These are phyloP conservation scores for Solanum piurae DNA, from an alignment of 257 asterid species.

Conservation along the genomic window DNA sequence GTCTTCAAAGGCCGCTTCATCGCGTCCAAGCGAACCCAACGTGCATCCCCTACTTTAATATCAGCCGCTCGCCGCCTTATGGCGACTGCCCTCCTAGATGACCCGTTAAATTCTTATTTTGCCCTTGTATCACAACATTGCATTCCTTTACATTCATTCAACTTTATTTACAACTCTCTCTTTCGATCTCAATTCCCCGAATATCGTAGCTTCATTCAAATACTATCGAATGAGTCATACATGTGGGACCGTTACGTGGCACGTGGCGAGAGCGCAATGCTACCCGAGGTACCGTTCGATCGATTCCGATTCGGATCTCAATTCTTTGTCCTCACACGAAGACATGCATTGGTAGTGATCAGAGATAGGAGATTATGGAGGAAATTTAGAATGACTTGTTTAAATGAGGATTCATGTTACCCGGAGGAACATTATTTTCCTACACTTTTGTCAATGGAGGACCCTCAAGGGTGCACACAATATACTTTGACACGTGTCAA, in stretches of 20 bases:
- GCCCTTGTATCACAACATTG: slow-evolving; percentile 62
- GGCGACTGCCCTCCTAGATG: slow-evolving; percentile 64
- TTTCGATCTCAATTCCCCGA: neutral
- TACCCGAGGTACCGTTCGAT: slow-evolving; percentile 50
- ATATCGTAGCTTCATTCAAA: slow-evolving; percentile 56
- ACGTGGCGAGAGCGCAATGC: slow-evolving; percentile 44
- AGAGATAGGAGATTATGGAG: slow-evolving; percentile 55
- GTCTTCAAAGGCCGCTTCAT: slow-evolving; percentile 42
- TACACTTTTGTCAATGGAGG: slow-evolving; percentile 69
- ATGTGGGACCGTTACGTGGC: slow-evolving; percentile 46
- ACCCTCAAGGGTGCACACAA: slow-evolving; percentile 46
- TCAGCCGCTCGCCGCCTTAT: slow-evolving; percentile 76
- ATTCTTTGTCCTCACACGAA: slow-evolving; percentile 49
- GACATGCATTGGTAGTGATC: slow-evolving; percentile 42
- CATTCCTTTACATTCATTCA: slow-evolving; percentile 55
- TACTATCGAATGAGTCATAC: slow-evolving; percentile 37
- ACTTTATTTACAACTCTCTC: slow-evolving; percentile 29
- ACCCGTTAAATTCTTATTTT: slow-evolving; percentile 45
- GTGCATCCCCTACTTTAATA: slow-evolving; percentile 54
- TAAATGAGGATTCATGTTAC: slow-evolving; percentile 40
- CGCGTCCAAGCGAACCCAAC: slow-evolving; percentile 35
- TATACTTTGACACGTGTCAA: slow-evolving; percentile 61
- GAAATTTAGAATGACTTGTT: slow-evolving; percentile 53
- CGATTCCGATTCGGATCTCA: slow-evolving; percentile 64
- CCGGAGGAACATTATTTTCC: slow-evolving; percentile 87